Conservation (phyloP, 257 asterid genomes). For the Paraleonurus japonicus region DNA sequence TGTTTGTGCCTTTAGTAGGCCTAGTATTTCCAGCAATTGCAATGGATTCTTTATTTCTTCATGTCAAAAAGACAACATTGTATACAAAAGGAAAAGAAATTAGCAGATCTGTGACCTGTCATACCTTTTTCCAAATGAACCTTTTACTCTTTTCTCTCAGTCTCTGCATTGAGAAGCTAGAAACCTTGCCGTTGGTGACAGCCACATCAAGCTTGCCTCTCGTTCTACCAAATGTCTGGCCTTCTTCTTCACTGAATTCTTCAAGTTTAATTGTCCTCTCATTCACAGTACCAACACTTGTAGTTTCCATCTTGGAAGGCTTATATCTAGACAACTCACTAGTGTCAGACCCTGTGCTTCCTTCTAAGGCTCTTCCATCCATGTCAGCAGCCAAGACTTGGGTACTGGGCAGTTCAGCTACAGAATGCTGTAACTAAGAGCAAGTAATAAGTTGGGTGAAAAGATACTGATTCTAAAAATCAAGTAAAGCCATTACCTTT, state of each 20-base stretch:
- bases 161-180: constrained; percentile 44
- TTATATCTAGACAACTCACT: constrained; percentile 52
- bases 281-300: constrained; percentile 30
- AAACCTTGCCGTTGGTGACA: constrained; percentile 37
- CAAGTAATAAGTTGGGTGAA: constrained; percentile 23
- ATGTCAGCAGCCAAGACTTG: constrained; percentile 47
- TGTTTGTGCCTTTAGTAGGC: not conserved
- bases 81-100: not conserved
- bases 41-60: not conserved
- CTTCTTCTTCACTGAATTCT: constrained; percentile 85
- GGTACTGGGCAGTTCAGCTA: constrained; percentile 38
- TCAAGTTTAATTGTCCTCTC: constrained; percentile 41
- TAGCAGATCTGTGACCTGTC: constrained; percentile 2
- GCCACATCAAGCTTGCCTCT: constrained; percentile 43
- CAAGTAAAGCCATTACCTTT: constrained; percentile 47
- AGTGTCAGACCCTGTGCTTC: constrained; percentile 74
- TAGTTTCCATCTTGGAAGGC: constrained; percentile 39
- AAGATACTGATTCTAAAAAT: not conserved
- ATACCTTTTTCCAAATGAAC: constrained; percentile 65
- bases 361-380: constrained; percentile 74
- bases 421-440: constrained; percentile 37
- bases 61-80: not conserved
- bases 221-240: constrained; percentile 44
- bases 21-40: not conserved
- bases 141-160: constrained; percentile 74